phyloP scores from a whole-genome alignment of 306 rosid species.

The Cucurbita pepo region DNA sequence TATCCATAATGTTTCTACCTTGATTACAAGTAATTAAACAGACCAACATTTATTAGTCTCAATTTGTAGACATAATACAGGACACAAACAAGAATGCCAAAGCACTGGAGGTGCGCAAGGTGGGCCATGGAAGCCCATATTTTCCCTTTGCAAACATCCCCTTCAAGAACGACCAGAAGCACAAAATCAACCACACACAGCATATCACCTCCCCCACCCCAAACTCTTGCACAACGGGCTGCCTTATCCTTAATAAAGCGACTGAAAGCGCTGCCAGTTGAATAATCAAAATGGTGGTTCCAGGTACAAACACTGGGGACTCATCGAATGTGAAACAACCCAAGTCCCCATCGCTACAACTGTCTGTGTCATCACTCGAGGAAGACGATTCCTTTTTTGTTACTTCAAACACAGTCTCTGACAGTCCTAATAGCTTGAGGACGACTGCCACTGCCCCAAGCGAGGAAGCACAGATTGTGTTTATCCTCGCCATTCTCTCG shows the following conservation, averaged over 20 bases:
- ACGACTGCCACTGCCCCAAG: constrained; percentile 21
- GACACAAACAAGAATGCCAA: constrained; percentile 24
- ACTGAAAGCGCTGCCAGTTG: constrained; percentile 24
- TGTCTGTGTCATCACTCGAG: neutral
- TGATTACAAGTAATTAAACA: neutral
- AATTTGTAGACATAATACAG: constrained; percentile 5
- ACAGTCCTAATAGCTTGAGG: constrained; percentile 24
- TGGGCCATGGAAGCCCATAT: constrained; percentile 41
- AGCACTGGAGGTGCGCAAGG: constrained; percentile 19
- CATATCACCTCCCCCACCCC: constrained; percentile 33
- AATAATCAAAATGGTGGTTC: constrained; percentile 37
- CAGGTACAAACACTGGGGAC: constrained; percentile 38
- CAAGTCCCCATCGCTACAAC: constrained; percentile 5
- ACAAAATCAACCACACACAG: constrained; percentile 27
- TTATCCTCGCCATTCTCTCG: constrained; percentile 39
- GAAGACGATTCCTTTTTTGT: constrained; percentile 32
- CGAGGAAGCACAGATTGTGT: constrained; percentile 22
- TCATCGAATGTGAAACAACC: constrained; percentile 33
- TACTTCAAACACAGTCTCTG: constrained; percentile 33
- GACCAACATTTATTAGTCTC: neutral
- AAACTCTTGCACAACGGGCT: neutral
- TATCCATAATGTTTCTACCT: neutral
- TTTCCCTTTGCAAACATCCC: constrained; percentile 41
- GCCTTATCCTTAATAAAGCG: constrained; percentile 9
- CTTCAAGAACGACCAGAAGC: constrained; percentile 37